Evolutionary conservation across 352 stramenopile species (phyloP).

Genomic region (Phytophthora fragariae): DNA sequence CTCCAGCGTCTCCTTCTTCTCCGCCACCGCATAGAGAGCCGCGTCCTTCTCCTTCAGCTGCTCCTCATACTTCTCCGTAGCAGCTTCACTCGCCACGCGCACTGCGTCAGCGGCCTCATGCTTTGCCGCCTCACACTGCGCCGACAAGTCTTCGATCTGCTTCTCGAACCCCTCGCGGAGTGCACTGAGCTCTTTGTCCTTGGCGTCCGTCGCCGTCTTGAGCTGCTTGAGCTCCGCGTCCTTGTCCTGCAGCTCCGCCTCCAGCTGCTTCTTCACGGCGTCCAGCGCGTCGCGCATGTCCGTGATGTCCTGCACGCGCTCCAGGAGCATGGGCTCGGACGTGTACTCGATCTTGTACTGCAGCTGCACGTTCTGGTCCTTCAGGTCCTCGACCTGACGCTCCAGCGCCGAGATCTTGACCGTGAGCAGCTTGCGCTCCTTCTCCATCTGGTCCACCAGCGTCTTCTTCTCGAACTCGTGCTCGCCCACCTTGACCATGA

Average conservation of each 20-base stretch:
- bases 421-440: conserved; percentile 66
- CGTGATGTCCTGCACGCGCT: conserved; percentile 80
- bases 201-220: conserved; percentile 42
- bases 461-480: conserved; percentile 91
- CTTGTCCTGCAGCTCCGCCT: conserved; percentile 73
- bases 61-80: conserved; percentile 34
- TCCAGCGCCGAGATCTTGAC: conserved; percentile 53
- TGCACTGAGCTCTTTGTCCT: conserved; percentile 49
- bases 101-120: conserved; percentile 45
- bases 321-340: conserved; percentile 84
- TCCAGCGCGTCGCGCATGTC: conserved; percentile 63
- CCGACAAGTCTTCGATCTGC: conserved; percentile 47
- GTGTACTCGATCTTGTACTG: conserved; percentile 88
- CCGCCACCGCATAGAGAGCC: conserved; percentile 18
- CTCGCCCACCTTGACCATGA: conserved; percentile 88
- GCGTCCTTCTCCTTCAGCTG: conserved; percentile 51
- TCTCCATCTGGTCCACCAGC: conserved; percentile 85
- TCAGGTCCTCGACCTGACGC: conserved; percentile 72
- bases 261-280: background rate
- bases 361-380: conserved; percentile 85
- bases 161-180: conserved; percentile 49
- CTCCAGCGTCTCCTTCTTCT: conserved; percentile 37
- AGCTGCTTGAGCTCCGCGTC: conserved; percentile 56
- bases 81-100: conserved; percentile 39
- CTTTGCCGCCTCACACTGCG: conserved; percentile 44